Evolutionary conservation across 192 early-diverging fungal genomes (phyloP).

Genomic region (Coemansia sp.): DNA sequence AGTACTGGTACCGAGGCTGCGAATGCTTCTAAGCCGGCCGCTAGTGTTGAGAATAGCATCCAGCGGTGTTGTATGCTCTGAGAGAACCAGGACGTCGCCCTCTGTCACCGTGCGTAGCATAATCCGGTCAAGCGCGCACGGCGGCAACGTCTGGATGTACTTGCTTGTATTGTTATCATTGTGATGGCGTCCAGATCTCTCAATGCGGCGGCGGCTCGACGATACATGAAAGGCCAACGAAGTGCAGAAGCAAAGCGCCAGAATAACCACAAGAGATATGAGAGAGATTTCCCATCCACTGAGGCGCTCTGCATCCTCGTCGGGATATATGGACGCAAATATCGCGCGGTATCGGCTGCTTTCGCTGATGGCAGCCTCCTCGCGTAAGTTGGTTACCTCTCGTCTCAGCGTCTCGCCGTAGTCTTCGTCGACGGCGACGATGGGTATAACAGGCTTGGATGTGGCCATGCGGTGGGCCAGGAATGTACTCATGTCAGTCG

Average conservation of each 20-base stretch:
- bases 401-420: slow-evolving; percentile 45
- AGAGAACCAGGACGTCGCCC: slow-evolving; percentile 28
- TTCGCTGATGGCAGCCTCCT: slow-evolving; percentile 19
- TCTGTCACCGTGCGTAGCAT: slow-evolving; percentile 39
- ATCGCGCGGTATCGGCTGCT: slow-evolving; percentile 34
- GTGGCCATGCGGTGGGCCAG: slow-evolving; percentile 18
- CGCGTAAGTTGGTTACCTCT: slow-evolving; percentile 24
- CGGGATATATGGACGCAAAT: slow-evolving; percentile 44
- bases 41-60: slow-evolving; percentile 39
- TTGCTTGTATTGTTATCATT: slow-evolving; percentile 9
- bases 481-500: slow-evolving; percentile 12
- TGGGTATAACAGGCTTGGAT: slow-evolving; percentile 21
- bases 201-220: slow-evolving; percentile 13
- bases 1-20: neutral
- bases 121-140: slow-evolving; percentile 47
- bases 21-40: slow-evolving; percentile 7
- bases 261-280: slow-evolving; percentile 41
- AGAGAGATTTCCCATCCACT: slow-evolving; percentile 52
- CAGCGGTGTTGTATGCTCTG: slow-evolving; percentile 41
- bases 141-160: slow-evolving; percentile 38
- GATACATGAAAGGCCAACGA: slow-evolving; percentile 45
- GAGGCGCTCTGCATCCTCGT: slow-evolving; percentile 31
- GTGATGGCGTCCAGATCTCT: neutral
- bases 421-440: slow-evolving; percentile 37
- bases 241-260: slow-evolving; percentile 44